Percentiles rank a stretch among this genome's conserved stretches.
Evolutionary conservation across 345 rosid species (phyloP).

Genomic region (Bruguiera sexangula): DNA sequence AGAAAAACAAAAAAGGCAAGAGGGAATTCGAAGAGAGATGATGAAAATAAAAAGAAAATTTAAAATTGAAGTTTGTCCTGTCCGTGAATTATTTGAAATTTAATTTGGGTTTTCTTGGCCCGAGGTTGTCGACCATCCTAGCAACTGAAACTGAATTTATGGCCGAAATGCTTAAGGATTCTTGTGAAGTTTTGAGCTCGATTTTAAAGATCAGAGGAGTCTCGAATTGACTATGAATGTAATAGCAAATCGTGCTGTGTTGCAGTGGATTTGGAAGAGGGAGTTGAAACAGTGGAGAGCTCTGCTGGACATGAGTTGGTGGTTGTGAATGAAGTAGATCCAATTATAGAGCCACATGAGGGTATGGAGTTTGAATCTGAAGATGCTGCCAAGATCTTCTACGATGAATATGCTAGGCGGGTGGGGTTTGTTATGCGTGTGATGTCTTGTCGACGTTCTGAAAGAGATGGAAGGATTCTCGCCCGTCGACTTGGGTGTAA

Average conservation of each 20-base stretch:
- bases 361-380: conserved; percentile 90
- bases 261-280: conserved; percentile 59
- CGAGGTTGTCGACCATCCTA: no score
- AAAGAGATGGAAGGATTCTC: conserved; percentile 81
- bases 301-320: conserved; percentile 34
- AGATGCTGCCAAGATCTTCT: conserved; percentile 80
- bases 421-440: conserved; percentile 93
- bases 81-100: no score
- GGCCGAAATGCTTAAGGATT: background rate
- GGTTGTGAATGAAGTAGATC: conserved; percentile 27
- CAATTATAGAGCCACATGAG: conserved; percentile 54
- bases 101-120: no score
- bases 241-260: conserved; percentile 12
- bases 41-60: no score
- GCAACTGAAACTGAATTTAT: background rate
- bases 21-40: no score
- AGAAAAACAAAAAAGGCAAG: no score
- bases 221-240: background rate
- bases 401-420: conserved; percentile 73
- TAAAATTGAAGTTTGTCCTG: no score
- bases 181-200: background rate
- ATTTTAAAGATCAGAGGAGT: background rate
- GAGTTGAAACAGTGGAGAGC: conserved; percentile 31
- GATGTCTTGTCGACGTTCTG: conserved; percentile 92
- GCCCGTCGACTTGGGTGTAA: conserved; percentile 92